Percentiles rank a stretch among this genome's conserved stretches.
phyloP scores from a whole-genome alignment of 306 rosid genomes.

The Cicer arietinum region DNA sequence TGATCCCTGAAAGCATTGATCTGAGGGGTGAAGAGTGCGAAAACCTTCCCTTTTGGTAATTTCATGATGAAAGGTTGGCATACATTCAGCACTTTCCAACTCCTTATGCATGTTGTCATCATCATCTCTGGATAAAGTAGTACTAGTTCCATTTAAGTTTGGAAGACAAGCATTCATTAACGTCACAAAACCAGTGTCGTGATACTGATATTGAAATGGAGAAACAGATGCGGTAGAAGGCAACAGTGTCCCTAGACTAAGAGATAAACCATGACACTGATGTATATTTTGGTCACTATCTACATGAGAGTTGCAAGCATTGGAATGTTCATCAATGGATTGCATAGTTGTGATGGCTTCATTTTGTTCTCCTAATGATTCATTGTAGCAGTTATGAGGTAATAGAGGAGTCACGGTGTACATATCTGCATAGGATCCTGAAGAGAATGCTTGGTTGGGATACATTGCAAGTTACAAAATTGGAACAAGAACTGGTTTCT shows the following conservation, averaged over 20 bases:
- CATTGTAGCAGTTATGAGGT: conserved; percentile 57
- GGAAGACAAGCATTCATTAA: conserved; percentile 51
- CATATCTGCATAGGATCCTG: conserved; percentile 64
- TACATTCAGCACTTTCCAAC: conserved; percentile 54
- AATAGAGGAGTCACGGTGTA: conserved; percentile 53
- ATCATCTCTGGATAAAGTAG: conserved; percentile 44
- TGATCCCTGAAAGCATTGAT: conserved; percentile 49
- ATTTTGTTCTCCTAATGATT: conserved; percentile 56
- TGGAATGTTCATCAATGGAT: conserved; percentile 36
- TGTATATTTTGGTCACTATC: conserved; percentile 55
- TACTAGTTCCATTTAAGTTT: conserved; percentile 39
- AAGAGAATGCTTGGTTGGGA: conserved; percentile 61
- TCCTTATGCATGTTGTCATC: conserved; percentile 11
- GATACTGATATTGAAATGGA: conserved; percentile 61
- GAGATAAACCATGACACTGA: conserved; percentile 77
- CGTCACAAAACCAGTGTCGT: conserved; percentile 49
- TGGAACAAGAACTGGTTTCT: conserved; percentile 54
- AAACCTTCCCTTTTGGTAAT: conserved; percentile 54
- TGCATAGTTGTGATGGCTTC: conserved; percentile 62
- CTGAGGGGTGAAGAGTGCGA: conserved; percentile 48
- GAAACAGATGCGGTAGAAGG: conserved; percentile 57
- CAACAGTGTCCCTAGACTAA: conserved; percentile 71
- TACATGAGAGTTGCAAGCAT: conserved; percentile 42
- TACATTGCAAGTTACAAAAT: conserved; percentile 51
- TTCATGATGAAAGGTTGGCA: conserved; percentile 49